Base-by-base conservation (phyloP, 768 basidiomycete genomes). In the Boletales sp. region DNA sequence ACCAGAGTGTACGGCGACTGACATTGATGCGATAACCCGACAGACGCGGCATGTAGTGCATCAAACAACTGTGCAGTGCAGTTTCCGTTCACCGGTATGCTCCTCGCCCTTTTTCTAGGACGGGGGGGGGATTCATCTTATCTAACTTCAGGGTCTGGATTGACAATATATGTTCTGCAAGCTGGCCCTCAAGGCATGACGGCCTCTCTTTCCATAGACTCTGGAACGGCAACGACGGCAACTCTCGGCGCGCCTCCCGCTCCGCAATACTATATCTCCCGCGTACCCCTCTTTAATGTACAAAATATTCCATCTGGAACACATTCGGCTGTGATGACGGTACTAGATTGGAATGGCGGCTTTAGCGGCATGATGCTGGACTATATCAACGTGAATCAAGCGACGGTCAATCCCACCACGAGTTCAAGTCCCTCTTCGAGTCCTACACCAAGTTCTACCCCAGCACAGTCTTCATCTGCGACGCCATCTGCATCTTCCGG, bases 291-390 rank as follows among this genome's bases (percentile, higher is more conserved):
- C 39, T 63, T 64, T 44, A 13, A 42, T 31, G 48, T 57, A 19
- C 63, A 64, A 44, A 54, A 54, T 13, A 35, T 65, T 34, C 44
- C 40, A 11, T 65, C 57, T 14, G 64, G 61, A 33, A 56, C 52
- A 10, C 64, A 66, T 35, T 25, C 57, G 2, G 61, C 54, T 10
- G 38, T 49, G 18, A 59, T 65, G 64, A 63, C 51, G 21, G 64
- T 66, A 15, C 40, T 50, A 3, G 49, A 61, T 42, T 66, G 64
- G 64, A 48, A 57, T 28, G 61, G 61, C 8, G 38, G 49, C 15
- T 54, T 53, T 39, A 66, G 64, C 32, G 64, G 57, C 5, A 65
- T 64, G 61, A 66, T 64, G 62, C 32, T 66, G 36, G 64, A 64
- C 40, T 66, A 66, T 46, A 53, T 63, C 30, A 11, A 58, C 28